Base-by-base conservation (phyloP, 1,139 yeast genomes). In the Meyerozyma carpophila region DNA sequence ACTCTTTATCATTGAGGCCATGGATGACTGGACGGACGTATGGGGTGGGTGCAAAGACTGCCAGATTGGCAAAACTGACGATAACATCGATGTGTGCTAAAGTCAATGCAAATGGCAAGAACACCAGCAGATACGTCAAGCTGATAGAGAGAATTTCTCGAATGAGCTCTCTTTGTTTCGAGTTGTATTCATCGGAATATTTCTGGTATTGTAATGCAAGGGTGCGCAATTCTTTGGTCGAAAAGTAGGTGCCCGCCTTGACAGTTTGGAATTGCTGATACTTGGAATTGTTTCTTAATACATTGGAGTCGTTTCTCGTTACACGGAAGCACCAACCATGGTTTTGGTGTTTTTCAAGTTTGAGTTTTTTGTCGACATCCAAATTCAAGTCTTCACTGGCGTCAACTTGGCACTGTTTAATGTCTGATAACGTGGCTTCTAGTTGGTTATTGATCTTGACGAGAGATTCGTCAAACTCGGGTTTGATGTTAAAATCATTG, bases 291-390 rank as follows among this genome's bases (percentile, higher is more conserved):
- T 81, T 82, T 55, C 98, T 76, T 46, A 93, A 70, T 18, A 85
- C 84, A 9, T 82, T 73, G 3, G 96, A 91, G 58, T 91, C 98
- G 44, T 80, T 88, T 62, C 98, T 78, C 0, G 98, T 91, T 20
- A 93, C 79, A 53, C 98, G 75, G 72, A 91, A 79, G 59, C 96
- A 89, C 95, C 96, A 91, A 10, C 98, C 97, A 61, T 87, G 94
- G 27, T 78, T 79, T 51, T 78, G 84, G 58, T 91, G 96, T 44
- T 85, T 80, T 58, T 93, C 98, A 41, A 94, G 68, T 61, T 93
- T 93, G 51, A 94, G 73, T 61, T 90, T 90, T 64, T 88, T 89
- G 47, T 88, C 96, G 5, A 84, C 73, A 47, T 91, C 98, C 65
- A 90, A 79, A 18, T 79, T 78, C 40, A 93, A 74, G 52, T 86